Evolutionary conservation across 768 basidiomycete genomes (phyloP).

Genomic region (Auriscalpium vulgare): DNA sequence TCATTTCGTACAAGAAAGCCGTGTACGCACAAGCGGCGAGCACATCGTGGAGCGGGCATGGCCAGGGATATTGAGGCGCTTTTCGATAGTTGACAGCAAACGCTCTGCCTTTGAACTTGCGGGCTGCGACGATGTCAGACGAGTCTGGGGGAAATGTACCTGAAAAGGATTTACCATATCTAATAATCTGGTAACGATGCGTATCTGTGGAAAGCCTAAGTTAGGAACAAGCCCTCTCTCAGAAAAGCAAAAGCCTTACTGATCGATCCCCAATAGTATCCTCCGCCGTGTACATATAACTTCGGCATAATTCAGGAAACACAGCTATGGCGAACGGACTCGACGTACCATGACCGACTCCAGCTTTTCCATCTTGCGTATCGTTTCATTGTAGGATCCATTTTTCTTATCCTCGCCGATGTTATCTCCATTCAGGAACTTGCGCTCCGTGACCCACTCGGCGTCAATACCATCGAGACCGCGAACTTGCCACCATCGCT

Average conservation of each 20-base stretch:
- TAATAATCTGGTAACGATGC: conserved; percentile 51
- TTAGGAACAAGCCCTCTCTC: neutral
- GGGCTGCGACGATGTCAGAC: conserved; percentile 32
- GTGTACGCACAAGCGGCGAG: conserved; percentile 55
- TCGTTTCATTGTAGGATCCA: conserved; percentile 27
- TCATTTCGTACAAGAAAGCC: neutral
- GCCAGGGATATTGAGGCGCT: conserved; percentile 83
- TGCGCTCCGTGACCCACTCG: conserved; percentile 52
- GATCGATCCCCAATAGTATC: conserved; percentile 60
- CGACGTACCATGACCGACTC: conserved; percentile 46
- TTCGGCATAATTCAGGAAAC: conserved; percentile 19
- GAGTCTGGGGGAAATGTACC: conserved; percentile 6
- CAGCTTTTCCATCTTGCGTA: conserved; percentile 40
- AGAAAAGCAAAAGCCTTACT: conserved; percentile 27
- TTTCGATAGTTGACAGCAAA: conserved; percentile 61
- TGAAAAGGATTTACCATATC: conserved; percentile 34
- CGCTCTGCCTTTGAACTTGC: conserved; percentile 63
- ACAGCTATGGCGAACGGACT: neutral
- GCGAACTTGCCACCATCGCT: conserved; percentile 79
- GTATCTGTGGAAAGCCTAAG: conserved; percentile 32
- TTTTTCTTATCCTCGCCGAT: conserved; percentile 28
- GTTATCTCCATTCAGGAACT: conserved; percentile 31
- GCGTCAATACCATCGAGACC: conserved; percentile 61
- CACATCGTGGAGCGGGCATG: conserved; percentile 68
- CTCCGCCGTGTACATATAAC: conserved; percentile 67